These are phyloP conservation scores for Solanum medicagineum DNA, from an alignment of 257 asterid species.

Conservation along the genomic window DNA sequence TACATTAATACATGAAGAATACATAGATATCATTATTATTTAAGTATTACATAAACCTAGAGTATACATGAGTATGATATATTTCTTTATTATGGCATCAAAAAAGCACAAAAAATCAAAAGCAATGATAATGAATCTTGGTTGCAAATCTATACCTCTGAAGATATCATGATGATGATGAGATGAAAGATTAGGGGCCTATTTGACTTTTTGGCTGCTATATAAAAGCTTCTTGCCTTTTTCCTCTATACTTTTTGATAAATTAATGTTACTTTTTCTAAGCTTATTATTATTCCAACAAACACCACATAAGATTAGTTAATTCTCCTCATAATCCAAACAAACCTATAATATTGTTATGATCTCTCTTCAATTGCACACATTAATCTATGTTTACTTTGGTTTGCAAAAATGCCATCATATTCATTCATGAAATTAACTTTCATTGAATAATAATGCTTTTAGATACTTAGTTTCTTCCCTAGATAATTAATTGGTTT, in stretches of 20 bases:
- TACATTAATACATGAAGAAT: neutral
- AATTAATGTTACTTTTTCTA: constrained; percentile 1
- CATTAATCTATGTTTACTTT: constrained; percentile 48
- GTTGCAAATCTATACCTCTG: constrained; percentile 50
- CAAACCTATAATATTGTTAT: constrained; percentile 53
- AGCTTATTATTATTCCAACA: constrained; percentile 13
- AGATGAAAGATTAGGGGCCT: constrained; percentile 35
- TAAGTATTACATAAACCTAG: neutral
- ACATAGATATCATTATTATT: neutral
- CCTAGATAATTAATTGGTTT: neutral
- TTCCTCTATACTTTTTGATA: constrained; percentile 22
- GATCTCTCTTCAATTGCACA: constrained; percentile 82
- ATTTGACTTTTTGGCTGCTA: constrained; percentile 69
- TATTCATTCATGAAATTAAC: constrained; percentile 26
- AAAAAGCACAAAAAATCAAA: constrained; percentile 17
- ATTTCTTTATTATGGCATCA: constrained; percentile 24
- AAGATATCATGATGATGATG: constrained; percentile 32
- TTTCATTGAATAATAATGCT: constrained; percentile 4
- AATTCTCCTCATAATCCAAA: constrained; percentile 32
- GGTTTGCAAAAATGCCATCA: constrained; percentile 10
- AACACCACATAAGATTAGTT: constrained; percentile 46
- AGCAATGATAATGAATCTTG: constrained; percentile 72
- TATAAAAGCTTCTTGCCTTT: constrained; percentile 68
- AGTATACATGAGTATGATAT: constrained; percentile 10
- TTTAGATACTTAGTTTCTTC: constrained; percentile 1